Conservation (phyloP, 75 land plant genomes). For the Selaginella tamariscina region DNA sequence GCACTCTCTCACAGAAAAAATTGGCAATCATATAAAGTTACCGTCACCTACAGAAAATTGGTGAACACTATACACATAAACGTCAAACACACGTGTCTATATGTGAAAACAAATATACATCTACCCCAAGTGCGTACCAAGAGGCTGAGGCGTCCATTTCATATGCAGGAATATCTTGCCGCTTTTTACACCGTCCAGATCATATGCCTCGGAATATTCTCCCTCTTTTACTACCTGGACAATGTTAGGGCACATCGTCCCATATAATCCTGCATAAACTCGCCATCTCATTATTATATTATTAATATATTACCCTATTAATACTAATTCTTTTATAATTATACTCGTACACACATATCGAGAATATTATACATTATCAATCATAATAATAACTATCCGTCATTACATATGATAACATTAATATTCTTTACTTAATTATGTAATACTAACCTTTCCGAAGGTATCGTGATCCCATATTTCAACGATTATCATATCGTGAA, state of each 20-base stretch:
- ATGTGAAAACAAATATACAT: too few species aligned
- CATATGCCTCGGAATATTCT: slow-evolving; percentile 24
- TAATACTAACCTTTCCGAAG: slow-evolving; percentile 64
- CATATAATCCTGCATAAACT: slow-evolving; percentile 35
- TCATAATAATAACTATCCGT: neutral
- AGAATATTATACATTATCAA: too few species aligned
- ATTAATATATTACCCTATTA: too few species aligned
- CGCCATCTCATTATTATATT: too few species aligned
- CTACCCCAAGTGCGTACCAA: neutral
- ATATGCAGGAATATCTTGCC: slow-evolving; percentile 36
- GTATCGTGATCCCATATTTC: slow-evolving; percentile 93
- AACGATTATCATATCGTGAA: slow-evolving; percentile 76
- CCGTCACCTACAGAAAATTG: too few species aligned
- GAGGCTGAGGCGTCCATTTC: slow-evolving; percentile 30
- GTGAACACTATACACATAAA: too few species aligned
- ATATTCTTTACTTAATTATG: neutral
- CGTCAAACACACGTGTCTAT: too few species aligned
- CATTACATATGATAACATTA: neutral
- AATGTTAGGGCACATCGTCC: slow-evolving; percentile 42
- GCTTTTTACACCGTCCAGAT: slow-evolving; percentile 33
- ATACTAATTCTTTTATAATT: too few species aligned
- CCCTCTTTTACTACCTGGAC: slow-evolving; percentile 38
- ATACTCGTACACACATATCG: too few species aligned
- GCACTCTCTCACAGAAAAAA: too few species aligned
- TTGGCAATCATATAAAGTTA: too few species aligned